Percentiles rank a stretch among this genome's conserved stretches.
Conservation (phyloP, 805 yeast species). For the Candida koratica region DNA sequence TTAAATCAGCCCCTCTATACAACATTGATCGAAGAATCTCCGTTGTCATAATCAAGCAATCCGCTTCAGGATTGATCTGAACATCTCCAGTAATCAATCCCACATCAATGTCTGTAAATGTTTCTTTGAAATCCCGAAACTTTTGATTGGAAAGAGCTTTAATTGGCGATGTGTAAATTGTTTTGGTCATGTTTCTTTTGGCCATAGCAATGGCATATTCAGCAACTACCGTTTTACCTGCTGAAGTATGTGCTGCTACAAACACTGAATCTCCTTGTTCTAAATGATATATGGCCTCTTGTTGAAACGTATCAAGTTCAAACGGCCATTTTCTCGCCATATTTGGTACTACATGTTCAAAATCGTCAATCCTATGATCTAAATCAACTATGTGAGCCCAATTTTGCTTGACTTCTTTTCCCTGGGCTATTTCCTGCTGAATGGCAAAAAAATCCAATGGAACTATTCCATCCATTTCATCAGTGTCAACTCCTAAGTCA, state of each 20-base stretch:
- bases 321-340: conserved; percentile 96
- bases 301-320: conserved; percentile 90
- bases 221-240: conserved; percentile 97
- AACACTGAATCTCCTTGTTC: conserved; percentile 98
- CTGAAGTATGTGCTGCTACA: conserved; percentile 98
- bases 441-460: conserved; percentile 31
- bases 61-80: conserved; percentile 96
- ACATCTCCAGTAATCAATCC: conserved; percentile 98
- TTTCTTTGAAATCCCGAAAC: conserved; percentile 79
- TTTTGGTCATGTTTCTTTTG: conserved; percentile 89
- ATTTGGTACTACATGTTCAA: conserved; percentile 82
- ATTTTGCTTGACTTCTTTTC: conserved; percentile 42
- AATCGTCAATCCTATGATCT: conserved; percentile 77
- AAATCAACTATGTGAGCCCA: conserved; percentile 97
- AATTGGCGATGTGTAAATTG: conserved; percentile 94
- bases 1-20: conserved; percentile 94
- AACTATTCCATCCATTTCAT: conserved; percentile 45
- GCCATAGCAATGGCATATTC: conserved; percentile 99
- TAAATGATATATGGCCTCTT: conserved; percentile 92
- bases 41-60: conserved; percentile 97
- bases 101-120: conserved; percentile 77
- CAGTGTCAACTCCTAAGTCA: conserved; percentile 25
- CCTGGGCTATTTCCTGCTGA: conserved; percentile 21
- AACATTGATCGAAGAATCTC: conserved; percentile 96
- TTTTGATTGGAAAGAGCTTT: conserved; percentile 88